Evolutionary conservation across 129 eudicot species (phyloP), one percentile per base, ranked within the genome.

Genomic region (Pseudognaphalium luteoalbum): DNA sequence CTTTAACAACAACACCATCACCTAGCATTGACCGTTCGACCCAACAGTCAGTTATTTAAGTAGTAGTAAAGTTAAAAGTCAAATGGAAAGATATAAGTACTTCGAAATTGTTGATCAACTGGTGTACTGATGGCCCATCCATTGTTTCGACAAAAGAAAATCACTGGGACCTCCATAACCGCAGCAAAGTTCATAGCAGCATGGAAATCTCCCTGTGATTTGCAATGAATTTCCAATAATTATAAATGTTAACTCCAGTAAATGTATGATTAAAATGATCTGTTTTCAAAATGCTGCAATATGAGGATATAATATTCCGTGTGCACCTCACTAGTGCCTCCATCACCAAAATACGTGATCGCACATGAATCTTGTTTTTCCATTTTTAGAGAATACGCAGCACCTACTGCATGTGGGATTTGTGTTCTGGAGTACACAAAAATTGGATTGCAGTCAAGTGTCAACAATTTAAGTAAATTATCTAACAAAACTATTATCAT

Each of bases 81-180:
- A 44, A 19, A 7, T 61, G 16, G 28, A 68, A 44, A 66, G 35
- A n/a, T 60, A 19, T 22, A 47, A 19, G 39, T 87, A 92, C 97
- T 89, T 87, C 91, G 80, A 66, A 92, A 76, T 72, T 89, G 97
- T 50, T 92, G 93, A 25, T 57, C 50, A 37, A 89, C 71, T 14
- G 97, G 96, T 52, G 97, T 92, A 75, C 93, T 92, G 71, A 92
- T 92, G 76, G 96, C 97, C 93, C 91, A 92, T 64, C 96, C 97
- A 33, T 92, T 92, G 81, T 92, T 92, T 69, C 97, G 83, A 74
- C 97, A 88, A 70, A 89, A 76, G 39, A 89, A 85, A 44, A 89
- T 84, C n/a, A 92, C 93, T 0, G 97, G 96, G 57, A 80, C 93
- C 76, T 92, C 96, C 89, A 89, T 33, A 33, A 16, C 47, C 0